phyloP scores from a whole-genome alignment of 805 yeast genomes.

The Kluyveromyces siamensis region DNA sequence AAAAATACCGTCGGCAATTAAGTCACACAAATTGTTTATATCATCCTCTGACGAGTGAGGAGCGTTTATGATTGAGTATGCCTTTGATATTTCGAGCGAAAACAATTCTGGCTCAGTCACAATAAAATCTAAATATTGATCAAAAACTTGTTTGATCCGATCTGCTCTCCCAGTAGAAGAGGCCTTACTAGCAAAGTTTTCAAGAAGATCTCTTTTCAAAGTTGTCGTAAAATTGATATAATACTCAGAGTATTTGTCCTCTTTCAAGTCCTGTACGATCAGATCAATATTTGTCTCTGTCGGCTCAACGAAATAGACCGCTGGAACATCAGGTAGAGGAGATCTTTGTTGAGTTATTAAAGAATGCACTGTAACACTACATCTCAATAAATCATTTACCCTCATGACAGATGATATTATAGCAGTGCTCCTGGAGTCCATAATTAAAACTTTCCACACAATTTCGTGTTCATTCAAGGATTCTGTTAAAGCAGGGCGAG shows the following conservation, averaged over 20 bases:
- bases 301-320: conserved; percentile 84
- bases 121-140: conserved; percentile 84
- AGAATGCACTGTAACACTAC: conserved; percentile 89
- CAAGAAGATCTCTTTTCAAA: conserved; percentile 68
- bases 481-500: conserved; percentile 41
- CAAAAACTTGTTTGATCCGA: conserved; percentile 80
- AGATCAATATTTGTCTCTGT: conserved; percentile 61
- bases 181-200: conserved; percentile 78
- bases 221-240: conserved; percentile 84
- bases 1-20: conserved; percentile 71
- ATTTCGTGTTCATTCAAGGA: conserved; percentile 55
- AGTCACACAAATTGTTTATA: conserved; percentile 59
- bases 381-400: conserved; percentile 80
- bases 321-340: conserved; percentile 92
- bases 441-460: conserved; percentile 83
- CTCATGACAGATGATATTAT: conserved; percentile 86
- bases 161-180: conserved; percentile 62
- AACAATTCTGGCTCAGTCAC: conserved; percentile 91
- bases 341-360: conserved; percentile 62
- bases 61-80: conserved; percentile 61
- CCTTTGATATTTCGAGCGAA: conserved; percentile 57
- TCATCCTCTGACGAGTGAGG: conserved; percentile 67
- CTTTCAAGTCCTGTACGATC: conserved; percentile 64
- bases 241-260: conserved; percentile 67
- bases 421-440: conserved; percentile 74